Evolutionary conservation across 306 rosid genomes (phyloP).

Genomic region (barrel medic (Medicago truncatula)): MtrunA17r5.0-ANR NC_053049.1:47394001-47394500

Average conservation of each 20-base stretch:
- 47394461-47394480: constrained; percentile 10
- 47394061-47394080: constrained; percentile 66
- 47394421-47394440: constrained; percentile 40
- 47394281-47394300: constrained; percentile 60
- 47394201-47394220: constrained; percentile 73
- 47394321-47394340: constrained; percentile 63
- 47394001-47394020: constrained; percentile 75
- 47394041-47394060: constrained; percentile 68
- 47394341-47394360: constrained; percentile 50
- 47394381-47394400: constrained; percentile 46
- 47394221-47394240: constrained; percentile 65
- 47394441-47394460: constrained; percentile 14
- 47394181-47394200: constrained; percentile 53
- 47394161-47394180: constrained; percentile 56
- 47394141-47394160: constrained; percentile 60
- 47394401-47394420: constrained; percentile 46
- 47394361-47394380: constrained; percentile 52
- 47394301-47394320: constrained; percentile 71
- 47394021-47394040: constrained; percentile 72
- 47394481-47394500: constrained; percentile 30
- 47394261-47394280: constrained; percentile 52
- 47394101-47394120: constrained; percentile 77
- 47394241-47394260: constrained; percentile 55
- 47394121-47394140: constrained; percentile 64
- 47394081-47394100: constrained; percentile 58